Evolutionary conservation across 352 stramenopile species (phyloP).

Genomic region (Phytopythium cucurbitacearum): DNA sequence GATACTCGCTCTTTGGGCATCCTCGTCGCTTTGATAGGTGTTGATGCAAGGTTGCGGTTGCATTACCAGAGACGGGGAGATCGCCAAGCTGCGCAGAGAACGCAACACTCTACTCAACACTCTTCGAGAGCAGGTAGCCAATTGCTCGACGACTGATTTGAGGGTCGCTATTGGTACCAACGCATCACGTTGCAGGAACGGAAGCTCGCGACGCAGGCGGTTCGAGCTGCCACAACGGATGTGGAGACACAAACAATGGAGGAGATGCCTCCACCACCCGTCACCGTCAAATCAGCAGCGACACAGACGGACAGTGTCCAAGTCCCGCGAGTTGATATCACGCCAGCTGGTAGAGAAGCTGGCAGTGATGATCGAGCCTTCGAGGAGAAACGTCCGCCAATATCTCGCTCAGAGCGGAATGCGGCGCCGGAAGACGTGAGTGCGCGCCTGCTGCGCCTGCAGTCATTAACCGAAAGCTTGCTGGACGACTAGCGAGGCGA

Average conservation of each 20-base stretch:
- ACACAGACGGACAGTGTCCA: neutral
- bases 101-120: conserved; percentile 58
- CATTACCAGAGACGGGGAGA: conserved; percentile 32
- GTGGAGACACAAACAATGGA: conserved; percentile 18
- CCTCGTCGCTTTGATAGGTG: neutral
- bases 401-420: conserved; percentile 1
- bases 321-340: too few species aligned
- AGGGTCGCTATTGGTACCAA: neutral
- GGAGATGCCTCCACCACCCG: conserved; percentile 2
- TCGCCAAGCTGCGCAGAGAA: conserved; percentile 53
- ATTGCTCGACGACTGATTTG: neutral
- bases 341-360: neutral
- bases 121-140: conserved; percentile 36
- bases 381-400: conserved; percentile 2
- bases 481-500: conserved; percentile 29
- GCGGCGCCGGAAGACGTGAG: conserved; percentile 26
- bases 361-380: too few species aligned
- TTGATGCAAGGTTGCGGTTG: conserved; percentile 6
- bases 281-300: conserved; percentile 8
- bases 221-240: conserved; percentile 6
- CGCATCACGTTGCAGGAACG: conserved; percentile 14
- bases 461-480: conserved; percentile 54
- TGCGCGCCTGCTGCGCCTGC: conserved; percentile 39
- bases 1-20: neutral
- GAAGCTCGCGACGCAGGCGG: conserved; percentile 17